Evolutionary conservation across 1,139 yeast genomes (phyloP).

Genomic region (Diutina sp.): DNA sequence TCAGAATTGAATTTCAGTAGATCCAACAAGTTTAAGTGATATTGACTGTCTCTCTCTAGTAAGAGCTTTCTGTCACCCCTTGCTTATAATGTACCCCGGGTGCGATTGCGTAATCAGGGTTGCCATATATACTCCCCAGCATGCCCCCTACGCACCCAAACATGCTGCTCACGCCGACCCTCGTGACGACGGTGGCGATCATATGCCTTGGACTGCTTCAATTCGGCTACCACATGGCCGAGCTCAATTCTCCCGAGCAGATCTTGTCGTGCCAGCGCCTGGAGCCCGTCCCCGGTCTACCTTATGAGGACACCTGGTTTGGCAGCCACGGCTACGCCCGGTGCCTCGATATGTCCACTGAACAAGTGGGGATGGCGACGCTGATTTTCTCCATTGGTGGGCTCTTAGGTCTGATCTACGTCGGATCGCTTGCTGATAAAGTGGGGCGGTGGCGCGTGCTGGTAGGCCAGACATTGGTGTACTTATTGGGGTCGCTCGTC

Average conservation of each 20-base stretch:
- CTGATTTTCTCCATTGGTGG: slow-evolving; percentile 85
- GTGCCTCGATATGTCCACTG: slow-evolving; percentile 50
- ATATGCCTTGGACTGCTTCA: slow-evolving; percentile 70
- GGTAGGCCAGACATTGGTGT: slow-evolving; percentile 41
- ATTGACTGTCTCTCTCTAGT: no score
- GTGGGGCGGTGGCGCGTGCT: slow-evolving; percentile 55
- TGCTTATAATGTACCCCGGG: neutral
- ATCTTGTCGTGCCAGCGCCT: slow-evolving; percentile 37
- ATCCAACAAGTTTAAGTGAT: no score
- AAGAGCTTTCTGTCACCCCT: no score
- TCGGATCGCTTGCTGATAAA: slow-evolving; percentile 57
- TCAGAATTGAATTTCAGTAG: no score
- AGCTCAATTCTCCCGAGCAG: slow-evolving; percentile 71
- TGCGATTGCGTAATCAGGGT: neutral
- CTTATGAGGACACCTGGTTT: slow-evolving; percentile 22
- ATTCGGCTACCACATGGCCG: slow-evolving; percentile 85
- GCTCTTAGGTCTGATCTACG: slow-evolving; percentile 58
- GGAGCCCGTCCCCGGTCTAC: slow-evolving; percentile 14
- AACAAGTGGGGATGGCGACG: slow-evolving; percentile 69
- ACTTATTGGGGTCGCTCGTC: slow-evolving; percentile 54
- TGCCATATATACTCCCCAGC: neutral
- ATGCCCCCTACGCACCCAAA: neutral
- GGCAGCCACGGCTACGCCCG: slow-evolving; percentile 21
- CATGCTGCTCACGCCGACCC: slow-evolving; percentile 4
- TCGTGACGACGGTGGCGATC: slow-evolving; percentile 13